Evolutionary conservation across 805 yeast genomes (phyloP).

Genomic region (Priceomyces fermenticarens): DNA sequence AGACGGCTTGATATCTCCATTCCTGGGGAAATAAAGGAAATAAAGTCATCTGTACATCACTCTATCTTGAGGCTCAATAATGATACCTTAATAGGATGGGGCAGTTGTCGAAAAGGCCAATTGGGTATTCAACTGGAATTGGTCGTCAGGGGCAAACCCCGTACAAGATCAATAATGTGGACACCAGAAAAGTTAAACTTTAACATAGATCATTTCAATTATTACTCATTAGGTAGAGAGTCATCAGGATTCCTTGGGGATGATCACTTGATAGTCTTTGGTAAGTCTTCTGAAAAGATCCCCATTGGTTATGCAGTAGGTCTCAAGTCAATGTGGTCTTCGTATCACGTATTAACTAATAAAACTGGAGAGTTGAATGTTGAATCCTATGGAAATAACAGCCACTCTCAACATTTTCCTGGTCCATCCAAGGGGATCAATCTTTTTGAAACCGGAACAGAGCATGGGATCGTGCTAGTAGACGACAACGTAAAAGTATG

Average conservation of each 20-base stretch:
- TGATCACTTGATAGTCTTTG: slow-evolving; percentile 13
- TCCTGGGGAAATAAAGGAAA: slow-evolving; percentile 5
- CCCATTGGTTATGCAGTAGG: slow-evolving; percentile 1
- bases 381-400: slow-evolving; percentile 66
- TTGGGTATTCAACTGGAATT: slow-evolving; percentile 19
- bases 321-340: slow-evolving; percentile 69
- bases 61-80: slow-evolving; percentile 35
- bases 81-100: slow-evolving; percentile 62
- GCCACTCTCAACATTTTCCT: slow-evolving; percentile 63
- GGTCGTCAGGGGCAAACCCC: slow-evolving; percentile 5
- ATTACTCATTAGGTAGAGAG: slow-evolving; percentile 53
- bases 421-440: slow-evolving; percentile 8
- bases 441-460: slow-evolving; percentile 66
- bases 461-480: slow-evolving; percentile 63
- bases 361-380: slow-evolving; percentile 14
- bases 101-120: slow-evolving; percentile 64
- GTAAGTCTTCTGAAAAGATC: slow-evolving; percentile 11
- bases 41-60: slow-evolving; percentile 45
- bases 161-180: slow-evolving; percentile 18
- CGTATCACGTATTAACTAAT: slow-evolving; percentile 50
- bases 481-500: slow-evolving; percentile 57
- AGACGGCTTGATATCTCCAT: slow-evolving; percentile 6
- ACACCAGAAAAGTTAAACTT: slow-evolving; percentile 19
- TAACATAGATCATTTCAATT: slow-evolving; percentile 2
- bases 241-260: slow-evolving; percentile 40